These are phyloP conservation scores for Xerocomus nothofagi DNA, from an alignment of 1,284 basidiomycete species.

Conservation along the genomic window DNA sequence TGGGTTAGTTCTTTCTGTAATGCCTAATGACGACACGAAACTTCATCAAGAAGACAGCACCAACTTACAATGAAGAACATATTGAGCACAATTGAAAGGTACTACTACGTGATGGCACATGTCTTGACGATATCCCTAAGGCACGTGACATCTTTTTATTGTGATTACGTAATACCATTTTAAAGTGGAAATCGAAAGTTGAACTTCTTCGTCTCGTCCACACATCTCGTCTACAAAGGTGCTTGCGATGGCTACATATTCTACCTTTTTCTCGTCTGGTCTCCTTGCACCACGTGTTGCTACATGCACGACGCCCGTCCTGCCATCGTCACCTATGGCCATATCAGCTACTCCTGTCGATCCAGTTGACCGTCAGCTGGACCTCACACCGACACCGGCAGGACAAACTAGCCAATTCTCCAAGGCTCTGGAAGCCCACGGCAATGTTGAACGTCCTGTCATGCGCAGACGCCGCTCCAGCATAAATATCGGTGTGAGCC, in stretches of 20 bases:
- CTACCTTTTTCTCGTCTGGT: slow-evolving; percentile 61
- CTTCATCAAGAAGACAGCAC: not conserved
- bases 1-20: slow-evolving; percentile 90
- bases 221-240: not conserved
- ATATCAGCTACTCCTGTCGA: slow-evolving; percentile 36
- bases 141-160: slow-evolving; percentile 15
- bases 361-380: slow-evolving; percentile 32
- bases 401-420: slow-evolving; percentile 12
- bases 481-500: slow-evolving; percentile 45
- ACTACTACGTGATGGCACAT: too few relatives aligned
- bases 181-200: slow-evolving; percentile 20
- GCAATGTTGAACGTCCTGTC: slow-evolving; percentile 26
- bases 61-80: slow-evolving; percentile 80
- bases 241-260: slow-evolving; percentile 47
- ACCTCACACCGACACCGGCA: slow-evolving; percentile 38
- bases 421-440: slow-evolving; percentile 10
- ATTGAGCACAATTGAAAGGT: not conserved
- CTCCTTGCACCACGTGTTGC: slow-evolving; percentile 47
- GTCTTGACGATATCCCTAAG: too few relatives aligned
- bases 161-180: slow-evolving; percentile 23
- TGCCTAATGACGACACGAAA: not conserved
- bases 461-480: slow-evolving; percentile 57
- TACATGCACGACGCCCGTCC: slow-evolving; percentile 31
- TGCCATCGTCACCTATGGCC: slow-evolving; percentile 39
- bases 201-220: slow-evolving; percentile 11